Conservation (phyloP, 23 red algal species). For the Pyropia haitanensis region DNA sequence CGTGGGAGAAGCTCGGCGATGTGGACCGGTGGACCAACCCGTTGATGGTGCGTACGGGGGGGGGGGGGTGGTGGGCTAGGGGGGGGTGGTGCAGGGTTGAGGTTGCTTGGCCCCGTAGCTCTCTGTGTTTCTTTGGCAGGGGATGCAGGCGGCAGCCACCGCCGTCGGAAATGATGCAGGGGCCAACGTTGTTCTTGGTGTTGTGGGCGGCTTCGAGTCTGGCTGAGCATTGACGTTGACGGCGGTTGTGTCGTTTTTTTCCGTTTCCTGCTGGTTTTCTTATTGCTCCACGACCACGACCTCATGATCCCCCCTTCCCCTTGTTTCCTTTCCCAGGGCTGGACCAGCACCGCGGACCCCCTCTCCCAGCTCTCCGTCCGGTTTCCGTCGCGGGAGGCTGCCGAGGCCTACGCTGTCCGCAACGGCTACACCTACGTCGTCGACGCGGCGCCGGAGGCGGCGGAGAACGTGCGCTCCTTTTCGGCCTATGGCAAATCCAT, state of each 20-base stretch:
- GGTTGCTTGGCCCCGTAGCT: too few species aligned
- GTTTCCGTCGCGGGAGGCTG: slow-evolving; percentile 84
- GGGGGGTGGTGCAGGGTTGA: too few species aligned
- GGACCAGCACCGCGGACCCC: slow-evolving; percentile 94
- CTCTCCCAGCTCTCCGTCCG: slow-evolving; percentile 70
- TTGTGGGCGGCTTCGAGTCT: too few species aligned
- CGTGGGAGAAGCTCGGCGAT: slow-evolving; percentile 76
- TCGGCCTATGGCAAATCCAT: slow-evolving; percentile 75
- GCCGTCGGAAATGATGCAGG: too few species aligned
- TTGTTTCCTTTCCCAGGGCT: slow-evolving; percentile 45
- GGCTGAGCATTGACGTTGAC: too few species aligned
- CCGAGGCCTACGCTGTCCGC: slow-evolving; percentile 73
- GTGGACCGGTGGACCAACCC: slow-evolving; percentile 96
- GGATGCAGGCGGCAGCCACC: too few species aligned
- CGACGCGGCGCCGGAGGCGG: slow-evolving; percentile 65
- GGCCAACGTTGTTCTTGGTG: too few species aligned
- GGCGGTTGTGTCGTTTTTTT: too few species aligned
- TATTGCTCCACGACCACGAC: not conserved
- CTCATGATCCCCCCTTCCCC: not conserved
- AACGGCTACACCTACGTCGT: slow-evolving; percentile 66
- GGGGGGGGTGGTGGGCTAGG: too few species aligned
- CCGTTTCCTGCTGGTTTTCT: not conserved
- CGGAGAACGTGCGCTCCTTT: slow-evolving; percentile 62
- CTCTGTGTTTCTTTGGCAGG: too few species aligned
- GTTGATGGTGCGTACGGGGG: slow-evolving; percentile 62